Conservation (phyloP, 2,329 filamentous ascomycete genomes). For the Calonectria leucothoes region DNA sequence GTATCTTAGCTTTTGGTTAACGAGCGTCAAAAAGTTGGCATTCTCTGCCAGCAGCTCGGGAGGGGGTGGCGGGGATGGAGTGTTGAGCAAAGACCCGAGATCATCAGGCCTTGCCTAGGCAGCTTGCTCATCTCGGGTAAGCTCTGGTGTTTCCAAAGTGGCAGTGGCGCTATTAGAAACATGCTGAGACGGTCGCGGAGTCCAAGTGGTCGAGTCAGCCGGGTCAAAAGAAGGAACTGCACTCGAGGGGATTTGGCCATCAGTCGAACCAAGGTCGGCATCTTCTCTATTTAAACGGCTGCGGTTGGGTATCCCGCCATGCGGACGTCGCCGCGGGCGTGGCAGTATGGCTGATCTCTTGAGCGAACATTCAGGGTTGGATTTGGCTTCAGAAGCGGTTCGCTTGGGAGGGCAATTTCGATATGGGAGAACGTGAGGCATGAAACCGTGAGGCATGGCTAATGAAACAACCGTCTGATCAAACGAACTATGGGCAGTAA, state of each 20-base stretch:
- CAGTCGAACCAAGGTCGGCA: constrained; percentile 11
- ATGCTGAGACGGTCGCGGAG: constrained; percentile 19
- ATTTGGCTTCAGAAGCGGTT: constrained; percentile 4
- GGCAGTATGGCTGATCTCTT: constrained; percentile 17
- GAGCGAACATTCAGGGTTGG: background rate
- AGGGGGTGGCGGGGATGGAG: background rate
- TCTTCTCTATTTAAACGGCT: constrained; percentile 19
- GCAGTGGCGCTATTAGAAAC: constrained; percentile 19
- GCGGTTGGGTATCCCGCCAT: background rate
- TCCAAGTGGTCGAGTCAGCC: constrained; percentile 23
- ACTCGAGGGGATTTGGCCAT: constrained; percentile 11
- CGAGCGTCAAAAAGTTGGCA: constrained; percentile 26
- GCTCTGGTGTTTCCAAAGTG: constrained; percentile 3
- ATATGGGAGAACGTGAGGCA: constrained; percentile 29
- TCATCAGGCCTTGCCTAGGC: constrained; percentile 19
- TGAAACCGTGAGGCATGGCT: constrained; percentile 33
- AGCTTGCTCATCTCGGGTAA: constrained; percentile 23
- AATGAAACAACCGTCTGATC: background rate
- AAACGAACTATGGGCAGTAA: background rate
- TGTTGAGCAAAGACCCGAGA: constrained; percentile 1
- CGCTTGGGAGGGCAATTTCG: constrained; percentile 1
- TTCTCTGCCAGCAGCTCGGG: constrained; percentile 33
- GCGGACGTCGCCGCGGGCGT: background rate
- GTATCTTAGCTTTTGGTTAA: constrained; percentile 27
- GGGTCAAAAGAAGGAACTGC: constrained; percentile 5